Conservation (phyloP, 129 eudicot species). For the Tanacetum coccineum region DNA sequence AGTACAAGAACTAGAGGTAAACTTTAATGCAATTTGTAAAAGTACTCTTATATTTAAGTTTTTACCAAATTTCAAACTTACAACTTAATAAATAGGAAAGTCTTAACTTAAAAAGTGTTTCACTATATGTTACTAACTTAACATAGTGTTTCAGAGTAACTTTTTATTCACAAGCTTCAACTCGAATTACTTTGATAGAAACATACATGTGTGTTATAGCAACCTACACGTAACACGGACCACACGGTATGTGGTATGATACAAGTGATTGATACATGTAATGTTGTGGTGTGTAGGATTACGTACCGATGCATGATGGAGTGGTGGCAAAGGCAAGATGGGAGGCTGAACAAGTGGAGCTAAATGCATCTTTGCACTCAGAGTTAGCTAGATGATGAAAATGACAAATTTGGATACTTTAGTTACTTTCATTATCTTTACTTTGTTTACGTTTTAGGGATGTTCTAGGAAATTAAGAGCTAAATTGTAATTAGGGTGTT, state of each 20-base stretch:
- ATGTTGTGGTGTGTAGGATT: slow-evolving; percentile 42
- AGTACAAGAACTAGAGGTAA: slow-evolving; percentile 60
- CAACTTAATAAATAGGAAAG: no score
- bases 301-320: slow-evolving; percentile 58
- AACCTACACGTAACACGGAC: not conserved
- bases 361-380: slow-evolving; percentile 45
- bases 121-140: no score
- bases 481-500: slow-evolving; percentile 18
- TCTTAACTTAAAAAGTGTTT: no score
- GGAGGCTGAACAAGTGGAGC: slow-evolving; percentile 73
- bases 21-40: no score
- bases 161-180: no score
- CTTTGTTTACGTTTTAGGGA: not conserved
- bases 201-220: not conserved
- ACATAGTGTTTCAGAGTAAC: no score
- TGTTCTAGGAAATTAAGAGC: slow-evolving; percentile 13
- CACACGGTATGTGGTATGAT: not conserved
- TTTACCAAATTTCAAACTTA: no score
- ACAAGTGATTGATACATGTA: slow-evolving; percentile 18
- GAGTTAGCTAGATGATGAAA: slow-evolving; percentile 37
- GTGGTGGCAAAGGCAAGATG: slow-evolving; percentile 56
- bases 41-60: not conserved
- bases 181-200: not conserved
- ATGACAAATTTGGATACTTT: slow-evolving; percentile 18
- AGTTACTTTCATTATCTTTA: not conserved